Conservation (phyloP, 2,329 filamentous ascomycete genomes). For the Lasiodiplodia sp. region DNA sequence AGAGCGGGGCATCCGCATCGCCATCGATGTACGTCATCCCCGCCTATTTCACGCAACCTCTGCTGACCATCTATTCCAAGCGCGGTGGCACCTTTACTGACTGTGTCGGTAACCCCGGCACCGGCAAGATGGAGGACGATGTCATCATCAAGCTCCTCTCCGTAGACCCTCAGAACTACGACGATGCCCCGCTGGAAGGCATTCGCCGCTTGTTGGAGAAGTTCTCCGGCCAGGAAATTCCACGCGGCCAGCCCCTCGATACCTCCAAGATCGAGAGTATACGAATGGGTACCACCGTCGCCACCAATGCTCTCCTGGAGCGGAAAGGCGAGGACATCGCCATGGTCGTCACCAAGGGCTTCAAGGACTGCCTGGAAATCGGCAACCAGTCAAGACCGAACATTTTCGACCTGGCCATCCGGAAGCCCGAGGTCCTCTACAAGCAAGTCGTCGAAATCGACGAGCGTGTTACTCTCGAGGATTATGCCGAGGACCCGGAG, state of each 20-base stretch:
- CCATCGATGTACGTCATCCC: conserved; percentile 61
- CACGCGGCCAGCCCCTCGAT: conserved; percentile 79
- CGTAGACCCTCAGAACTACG: conserved; percentile 88
- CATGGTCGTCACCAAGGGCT: conserved; percentile 85
- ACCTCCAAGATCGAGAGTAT: conserved; percentile 87
- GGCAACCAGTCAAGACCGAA: conserved; percentile 89
- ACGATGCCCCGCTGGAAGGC: conserved; percentile 88
- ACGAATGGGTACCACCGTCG: conserved; percentile 94
- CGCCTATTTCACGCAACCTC: neutral
- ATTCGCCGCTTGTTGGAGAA: conserved; percentile 85
- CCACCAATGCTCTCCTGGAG: conserved; percentile 89
- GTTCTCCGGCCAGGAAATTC: conserved; percentile 78
- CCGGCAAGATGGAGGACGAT: conserved; percentile 73
- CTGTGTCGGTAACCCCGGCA: conserved; percentile 82
- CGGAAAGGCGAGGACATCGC: conserved; percentile 89
- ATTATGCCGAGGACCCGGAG: conserved; percentile 87
- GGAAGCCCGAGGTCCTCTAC: conserved; percentile 87
- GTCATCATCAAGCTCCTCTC: conserved; percentile 88
- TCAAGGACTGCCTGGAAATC: conserved; percentile 86
- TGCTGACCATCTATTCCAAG: conserved; percentile 43
- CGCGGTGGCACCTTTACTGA: conserved; percentile 93
- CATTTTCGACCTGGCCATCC: conserved; percentile 90
- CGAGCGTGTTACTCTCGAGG: conserved; percentile 88
- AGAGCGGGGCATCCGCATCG: conserved; percentile 73
- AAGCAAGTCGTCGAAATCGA: conserved; percentile 86